Evolutionary conservation across 495 filamentous ascomycete species (phyloP), one percentile per base, ranked within the genome.

Genomic region (Penicillium taxi): DNA sequence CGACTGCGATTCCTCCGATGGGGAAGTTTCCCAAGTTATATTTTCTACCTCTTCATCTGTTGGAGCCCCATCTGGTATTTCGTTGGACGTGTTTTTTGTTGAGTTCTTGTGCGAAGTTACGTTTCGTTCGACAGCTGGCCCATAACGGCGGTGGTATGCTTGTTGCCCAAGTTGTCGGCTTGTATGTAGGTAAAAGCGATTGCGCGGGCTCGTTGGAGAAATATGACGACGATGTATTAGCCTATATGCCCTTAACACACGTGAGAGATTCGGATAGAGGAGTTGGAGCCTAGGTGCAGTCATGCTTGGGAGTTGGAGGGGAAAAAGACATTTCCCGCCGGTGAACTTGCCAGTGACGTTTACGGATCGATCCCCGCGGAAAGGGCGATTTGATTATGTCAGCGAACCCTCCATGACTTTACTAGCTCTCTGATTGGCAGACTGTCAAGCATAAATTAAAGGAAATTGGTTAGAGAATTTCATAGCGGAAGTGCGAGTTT

Each of bases 241-340:
- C 33, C 67, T 56, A 35, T 61, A 71, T 15, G 58, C 47, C 17
- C 62, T 52, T 17, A 63, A 48, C 2, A 61, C 53, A 11, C 63
- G 64, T 39, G 78, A 81, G 30, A 84, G 59, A 44, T 82, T 75
- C 23, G 83, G 82, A 48, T 87, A 88, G 11, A 88, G 70, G 48
- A 88, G 87, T 3, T 76, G 77, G 21, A 90, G 67, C 47, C 84
- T 69, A 32, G 67, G 66, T 7, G 74, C 67, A 32, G 81, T 74
- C 84, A 90, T 90, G 37, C 33, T 42, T 36, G 35, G 43, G 44
- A 55, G 42, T 32, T 35, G 25, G 38, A 41, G 34, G 39, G 26
- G 28, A 32, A 13, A 31, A 21, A 37, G 39, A 13, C 39, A 32
- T 49, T 50, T 51, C 41, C 47, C 47, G 47, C 28, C 41, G 51